Evolutionary conservation across 208 protist genomes (phyloP), one percentile per base, ranked within the genome.

Genomic region (Crithidia fasciculata): DNA sequence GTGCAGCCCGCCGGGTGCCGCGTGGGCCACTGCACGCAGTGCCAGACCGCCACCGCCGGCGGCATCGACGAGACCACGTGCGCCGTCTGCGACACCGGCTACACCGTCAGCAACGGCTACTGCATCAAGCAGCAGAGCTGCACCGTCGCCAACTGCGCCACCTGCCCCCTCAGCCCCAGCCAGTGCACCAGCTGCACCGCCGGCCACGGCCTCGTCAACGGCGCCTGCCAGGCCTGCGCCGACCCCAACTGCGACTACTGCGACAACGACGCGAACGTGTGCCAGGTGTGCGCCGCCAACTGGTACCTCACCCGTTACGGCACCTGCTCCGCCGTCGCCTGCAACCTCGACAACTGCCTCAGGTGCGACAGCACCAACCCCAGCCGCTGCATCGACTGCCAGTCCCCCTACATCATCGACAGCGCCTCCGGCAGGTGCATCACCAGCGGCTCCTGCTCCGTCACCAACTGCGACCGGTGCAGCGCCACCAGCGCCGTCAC

Each of bases 151-250:
- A 43, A 74, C 59, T 74, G 69, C 18, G 69, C 40, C 39, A 39
- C 39, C 47, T 74, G 69, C 69, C 45, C 45, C 69, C 15, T 12
- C 40, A 37, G 36, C 49, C 12, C 59, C 0, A 19, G 15, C 49
- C 15, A 28, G 4, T 75, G 70, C 70, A 39, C 60, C 10, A 12
- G 36, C 49, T 75, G 70, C 60, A 7, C 5, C 8, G 36, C 15
- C 19, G 59, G 69, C 50, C 67, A 61, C 69, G 50, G 49, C 50
- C 69, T 67, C 69, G 69, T 74, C 36, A 61, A 74, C 41, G 59
- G 59, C 13, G 36, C 10, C n/a, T 74, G 69, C 54, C 36, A 36
- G 59, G 3, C 2, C 13, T 74, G 69, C 19, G 15, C 18, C 36
- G 69, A 37, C 43, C 28, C 54, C 15, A 5, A 72, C 56, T 74